Percentiles rank a stretch among this genome's conserved stretches.
These are phyloP conservation scores for Datisca glomerata DNA, from an alignment of 306 rosid genomes.

Conservation along the genomic window DNA sequence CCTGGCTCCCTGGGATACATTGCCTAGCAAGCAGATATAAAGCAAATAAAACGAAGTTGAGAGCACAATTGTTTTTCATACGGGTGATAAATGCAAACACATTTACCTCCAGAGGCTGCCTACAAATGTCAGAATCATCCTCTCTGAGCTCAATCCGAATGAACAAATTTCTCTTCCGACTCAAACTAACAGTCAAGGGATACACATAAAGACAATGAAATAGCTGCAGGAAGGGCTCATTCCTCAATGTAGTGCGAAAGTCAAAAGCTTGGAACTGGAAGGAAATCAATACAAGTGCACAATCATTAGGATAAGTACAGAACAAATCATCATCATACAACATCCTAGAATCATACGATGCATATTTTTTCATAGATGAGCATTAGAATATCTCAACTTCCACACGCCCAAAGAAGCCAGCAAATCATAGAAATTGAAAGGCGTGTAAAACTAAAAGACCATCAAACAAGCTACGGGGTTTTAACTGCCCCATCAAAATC, in stretches of 20 bases:
- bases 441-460: too few species aligned
- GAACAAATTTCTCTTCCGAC: conserved; percentile 94
- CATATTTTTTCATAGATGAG: too few species aligned
- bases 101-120: conserved; percentile 88
- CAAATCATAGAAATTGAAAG: too few species aligned
- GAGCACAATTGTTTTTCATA: conserved; percentile 4
- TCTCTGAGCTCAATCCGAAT: conserved; percentile 81
- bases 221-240: conserved; percentile 98
- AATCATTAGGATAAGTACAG: conserved; percentile 1
- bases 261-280: conserved; percentile 95
- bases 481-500: too few species aligned
- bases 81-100: conserved; percentile 1
- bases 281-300: conserved; percentile 17
- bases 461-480: too few species aligned
- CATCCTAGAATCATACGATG: too few species aligned
- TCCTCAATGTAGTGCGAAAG: conserved; percentile 91
- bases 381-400: too few species aligned
- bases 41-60: conserved; percentile 4
- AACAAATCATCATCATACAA: too few species aligned
- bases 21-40: conserved; percentile 32
- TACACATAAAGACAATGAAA: conserved; percentile 91
- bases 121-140: conserved; percentile 77
- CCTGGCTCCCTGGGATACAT: conserved; percentile 76
- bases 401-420: too few species aligned
- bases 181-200: conserved; percentile 85